Evolutionary conservation across 352 stramenopile genomes (phyloP).

Genomic region (Pythium phragmiticola): DNA sequence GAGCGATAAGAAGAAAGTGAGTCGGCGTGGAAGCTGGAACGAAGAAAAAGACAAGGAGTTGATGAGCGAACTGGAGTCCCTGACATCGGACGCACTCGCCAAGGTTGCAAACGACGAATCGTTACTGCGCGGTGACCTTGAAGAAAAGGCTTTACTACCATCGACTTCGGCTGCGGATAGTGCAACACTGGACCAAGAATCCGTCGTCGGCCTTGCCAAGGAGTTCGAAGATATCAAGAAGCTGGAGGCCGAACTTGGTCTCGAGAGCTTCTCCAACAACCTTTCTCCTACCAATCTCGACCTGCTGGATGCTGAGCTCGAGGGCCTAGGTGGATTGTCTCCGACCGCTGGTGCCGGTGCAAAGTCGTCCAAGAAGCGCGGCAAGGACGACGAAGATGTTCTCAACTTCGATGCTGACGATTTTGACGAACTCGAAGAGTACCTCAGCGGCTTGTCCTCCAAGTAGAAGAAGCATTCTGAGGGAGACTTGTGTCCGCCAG

Average conservation of each 20-base stretch:
- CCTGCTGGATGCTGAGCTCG: conserved; percentile 69
- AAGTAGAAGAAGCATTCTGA: conserved; percentile 27
- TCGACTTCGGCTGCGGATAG: conserved; percentile 8
- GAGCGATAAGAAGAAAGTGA: conserved; percentile 35
- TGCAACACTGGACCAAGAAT: conserved; percentile 29
- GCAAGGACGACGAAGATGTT: conserved; percentile 49
- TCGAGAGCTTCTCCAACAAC: conserved; percentile 54
- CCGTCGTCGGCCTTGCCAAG: conserved; percentile 47
- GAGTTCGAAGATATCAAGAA: conserved; percentile 85
- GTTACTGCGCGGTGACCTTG: conserved; percentile 28
- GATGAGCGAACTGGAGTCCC: conserved; percentile 83
- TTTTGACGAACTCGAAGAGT: conserved; percentile 88
- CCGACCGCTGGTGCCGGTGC: conserved; percentile 40
- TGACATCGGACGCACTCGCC: conserved; percentile 55
- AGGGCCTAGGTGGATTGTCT: conserved; percentile 57
- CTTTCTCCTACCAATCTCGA: conserved; percentile 60
- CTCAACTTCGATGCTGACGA: conserved; percentile 87
- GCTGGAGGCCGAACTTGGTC: conserved; percentile 78
- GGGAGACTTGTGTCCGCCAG: conserved; percentile 1
- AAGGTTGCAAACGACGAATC: conserved; percentile 41
- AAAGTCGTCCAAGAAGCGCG: conserved; percentile 26
- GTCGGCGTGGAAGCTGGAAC: conserved; percentile 77
- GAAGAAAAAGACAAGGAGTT: conserved; percentile 85
- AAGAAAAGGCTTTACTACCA: conserved; percentile 42
- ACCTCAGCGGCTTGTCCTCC: conserved; percentile 74